Conservation (phyloP, 1,284 basidiomycete species). For the Sporisorium scitamineum region DNA sequence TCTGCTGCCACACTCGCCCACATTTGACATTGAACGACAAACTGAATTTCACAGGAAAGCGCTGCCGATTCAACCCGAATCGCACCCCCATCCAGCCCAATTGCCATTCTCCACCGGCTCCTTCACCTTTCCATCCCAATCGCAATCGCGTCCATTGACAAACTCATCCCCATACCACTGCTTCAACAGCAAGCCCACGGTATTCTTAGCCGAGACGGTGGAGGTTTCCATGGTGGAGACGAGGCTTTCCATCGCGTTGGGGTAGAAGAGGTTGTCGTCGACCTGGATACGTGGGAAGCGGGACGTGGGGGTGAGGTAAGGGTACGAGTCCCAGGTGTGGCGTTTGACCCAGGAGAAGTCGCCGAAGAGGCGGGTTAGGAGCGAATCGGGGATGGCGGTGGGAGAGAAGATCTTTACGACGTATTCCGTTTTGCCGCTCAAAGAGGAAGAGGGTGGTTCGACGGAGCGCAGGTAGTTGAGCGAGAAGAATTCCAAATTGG, state of each 20-base stretch:
- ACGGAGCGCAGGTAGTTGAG: conserved; percentile 84
- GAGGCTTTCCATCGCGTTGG: conserved; percentile 81
- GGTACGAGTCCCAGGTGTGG: conserved; percentile 77
- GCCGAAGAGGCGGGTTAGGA: conserved; percentile 72
- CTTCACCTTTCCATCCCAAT: conserved; percentile 2
- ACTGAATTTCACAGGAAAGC: neutral
- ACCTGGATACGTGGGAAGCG: conserved; percentile 81
- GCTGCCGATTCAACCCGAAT: conserved; percentile 39
- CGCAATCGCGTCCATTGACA: conserved; percentile 57
- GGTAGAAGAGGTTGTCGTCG: conserved; percentile 83
- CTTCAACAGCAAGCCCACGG: conserved; percentile 54
- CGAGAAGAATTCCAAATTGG: conserved; percentile 82
- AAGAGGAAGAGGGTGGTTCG: conserved; percentile 58
- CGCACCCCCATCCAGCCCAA: conserved; percentile 67
- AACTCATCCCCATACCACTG: conserved; percentile 59
- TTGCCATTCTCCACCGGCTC: conserved; percentile 37
- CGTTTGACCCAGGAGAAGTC: conserved; percentile 78
- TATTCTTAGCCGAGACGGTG: conserved; percentile 85
- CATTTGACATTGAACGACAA: neutral
- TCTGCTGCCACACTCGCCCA: no score
- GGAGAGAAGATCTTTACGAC: conserved; percentile 80
- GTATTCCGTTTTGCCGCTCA: conserved; percentile 35
- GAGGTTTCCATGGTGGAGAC: conserved; percentile 86
- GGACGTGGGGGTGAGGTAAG: conserved; percentile 76
- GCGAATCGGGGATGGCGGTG: conserved; percentile 76